Percentiles rank a stretch among this genome's conserved stretches.
phyloP scores from a whole-genome alignment of 495 filamentous ascomycete species.

The Penicillium mononematosum region DNA sequence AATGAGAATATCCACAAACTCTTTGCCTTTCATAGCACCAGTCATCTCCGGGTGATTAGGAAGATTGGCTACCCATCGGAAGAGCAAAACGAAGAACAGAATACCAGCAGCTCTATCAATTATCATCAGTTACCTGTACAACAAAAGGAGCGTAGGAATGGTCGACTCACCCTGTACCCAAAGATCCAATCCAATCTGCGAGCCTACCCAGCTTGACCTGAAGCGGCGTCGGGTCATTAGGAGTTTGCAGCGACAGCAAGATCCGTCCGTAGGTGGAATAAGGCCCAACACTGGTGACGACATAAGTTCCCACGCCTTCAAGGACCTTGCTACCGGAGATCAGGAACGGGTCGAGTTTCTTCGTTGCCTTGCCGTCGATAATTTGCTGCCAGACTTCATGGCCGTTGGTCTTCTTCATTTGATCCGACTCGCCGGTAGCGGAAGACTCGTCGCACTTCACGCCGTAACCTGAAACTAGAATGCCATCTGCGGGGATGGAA shows the following conservation, averaged over 20 bases:
- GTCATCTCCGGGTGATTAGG: constrained; percentile 41
- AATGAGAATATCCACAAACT: constrained; percentile 67
- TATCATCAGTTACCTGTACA: constrained; percentile 25
- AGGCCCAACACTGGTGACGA: constrained; percentile 63
- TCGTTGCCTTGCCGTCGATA: constrained; percentile 51
- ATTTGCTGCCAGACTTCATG: constrained; percentile 59
- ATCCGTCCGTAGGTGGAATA: constrained; percentile 66
- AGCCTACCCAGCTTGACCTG: constrained; percentile 62
- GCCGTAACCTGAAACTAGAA: constrained; percentile 61
- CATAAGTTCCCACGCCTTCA: constrained; percentile 62
- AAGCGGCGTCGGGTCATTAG: constrained; percentile 62
- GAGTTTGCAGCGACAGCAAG: constrained; percentile 59
- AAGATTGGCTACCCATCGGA: constrained; percentile 58
- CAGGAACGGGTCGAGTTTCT: constrained; percentile 64
- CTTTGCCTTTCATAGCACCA: constrained; percentile 58
- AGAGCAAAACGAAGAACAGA: constrained; percentile 61
- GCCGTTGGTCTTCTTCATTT: constrained; percentile 61
- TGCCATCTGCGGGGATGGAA: constrained; percentile 61
- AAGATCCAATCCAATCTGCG: constrained; percentile 63
- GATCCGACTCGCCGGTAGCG: constrained; percentile 67
- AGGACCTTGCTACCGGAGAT: constrained; percentile 64
- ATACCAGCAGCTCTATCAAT: constrained; percentile 55
- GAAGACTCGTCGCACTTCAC: constrained; percentile 69
- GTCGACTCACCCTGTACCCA: constrained; percentile 43
- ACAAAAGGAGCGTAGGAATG: neutral